Evolutionary conservation across 2,329 filamentous ascomycete genomes (phyloP).

Genomic region (Alternaria metachromatica): DNA sequence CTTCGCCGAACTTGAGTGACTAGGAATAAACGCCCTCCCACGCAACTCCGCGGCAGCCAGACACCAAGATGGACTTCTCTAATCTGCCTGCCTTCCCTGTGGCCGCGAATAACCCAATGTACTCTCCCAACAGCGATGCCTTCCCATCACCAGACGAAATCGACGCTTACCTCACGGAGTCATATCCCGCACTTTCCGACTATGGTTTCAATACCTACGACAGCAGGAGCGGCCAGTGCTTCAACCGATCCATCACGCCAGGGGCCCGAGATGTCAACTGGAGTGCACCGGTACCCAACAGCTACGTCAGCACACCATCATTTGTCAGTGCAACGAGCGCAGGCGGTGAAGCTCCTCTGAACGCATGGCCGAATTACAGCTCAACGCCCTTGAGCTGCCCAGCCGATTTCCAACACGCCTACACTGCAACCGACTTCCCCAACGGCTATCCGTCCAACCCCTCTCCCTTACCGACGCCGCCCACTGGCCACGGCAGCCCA

Average conservation of each 20-base stretch:
- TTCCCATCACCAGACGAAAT: constrained; percentile 11
- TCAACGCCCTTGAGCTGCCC: constrained; percentile 5
- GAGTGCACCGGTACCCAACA: constrained; percentile 3
- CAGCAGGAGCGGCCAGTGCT: neutral
- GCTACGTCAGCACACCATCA: constrained; percentile 4
- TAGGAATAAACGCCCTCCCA: neutral
- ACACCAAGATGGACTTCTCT: constrained; percentile 5
- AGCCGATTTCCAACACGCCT: constrained; percentile 6
- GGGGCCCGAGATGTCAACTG: neutral
- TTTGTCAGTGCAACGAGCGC: neutral
- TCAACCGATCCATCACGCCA: constrained; percentile 1
- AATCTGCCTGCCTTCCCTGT: constrained; percentile 2
- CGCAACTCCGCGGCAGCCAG: neutral
- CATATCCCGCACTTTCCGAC: constrained; percentile 5
- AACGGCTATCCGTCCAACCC: constrained; percentile 4
- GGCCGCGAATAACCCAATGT: neutral
- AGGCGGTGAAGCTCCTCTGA: neutral
- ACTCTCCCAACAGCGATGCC: constrained; percentile 10
- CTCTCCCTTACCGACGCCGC: constrained; percentile 7
- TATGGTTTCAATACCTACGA: constrained; percentile 1
- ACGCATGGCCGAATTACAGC: constrained; percentile 2
- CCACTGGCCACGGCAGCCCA: constrained; percentile 4
- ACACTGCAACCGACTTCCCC: constrained; percentile 1
- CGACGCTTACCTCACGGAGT: constrained; percentile 6
- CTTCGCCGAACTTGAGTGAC: neutral